Base-by-base conservation (phyloP, 75 land plant genomes). In the Gnetum montanum region DNA sequence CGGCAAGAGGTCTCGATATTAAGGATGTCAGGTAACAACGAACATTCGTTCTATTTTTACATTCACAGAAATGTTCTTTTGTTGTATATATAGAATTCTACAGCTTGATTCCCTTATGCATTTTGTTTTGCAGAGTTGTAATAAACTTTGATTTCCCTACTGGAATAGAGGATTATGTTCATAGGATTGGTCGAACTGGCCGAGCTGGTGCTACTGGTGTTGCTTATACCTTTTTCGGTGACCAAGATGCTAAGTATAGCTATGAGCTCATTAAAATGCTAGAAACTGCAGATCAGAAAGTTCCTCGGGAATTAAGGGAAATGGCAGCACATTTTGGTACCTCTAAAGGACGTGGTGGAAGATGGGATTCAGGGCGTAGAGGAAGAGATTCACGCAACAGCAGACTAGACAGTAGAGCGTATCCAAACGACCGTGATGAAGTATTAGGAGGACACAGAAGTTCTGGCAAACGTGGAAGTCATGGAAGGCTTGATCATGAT, bases 121-220 rank as follows among this genome's bases (percentile, higher is more conserved):
- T 29, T 30, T 3, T 29, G 28, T 8, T 49, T 55, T 35, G 8
- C 84, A 93, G 99, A 77, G 86, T 86, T 49, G 97, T 95, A 6
- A 71, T 95, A 49, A 95, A 95, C 61, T 95, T 75, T 70, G 99
- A 95, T 51, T 95, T 95, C 50, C 99, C 99, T 35, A 83, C 78
- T 37, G 96, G 96, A 5, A 68, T 95, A 36, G 92, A 95, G 61
- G 99, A 95, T 57, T 95, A 95, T 66, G 92, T 95, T 26, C 99
- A 95, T 57, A 80, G 99, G 4, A 95, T 95, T 58, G 99, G 99
- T 30, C 66, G 99, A 54, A 95, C 99, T 51, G 99, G 99, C 22
- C 69, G 99, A 49, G 99, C 99, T 61, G 99, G 99, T 31, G 99
- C 97, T 27, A 90, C 97, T n/a, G 99, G 99, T 1, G 43, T 90